phyloP scores from a whole-genome alignment of 805 yeast genomes.

The Yarrowia sp. region DNA sequence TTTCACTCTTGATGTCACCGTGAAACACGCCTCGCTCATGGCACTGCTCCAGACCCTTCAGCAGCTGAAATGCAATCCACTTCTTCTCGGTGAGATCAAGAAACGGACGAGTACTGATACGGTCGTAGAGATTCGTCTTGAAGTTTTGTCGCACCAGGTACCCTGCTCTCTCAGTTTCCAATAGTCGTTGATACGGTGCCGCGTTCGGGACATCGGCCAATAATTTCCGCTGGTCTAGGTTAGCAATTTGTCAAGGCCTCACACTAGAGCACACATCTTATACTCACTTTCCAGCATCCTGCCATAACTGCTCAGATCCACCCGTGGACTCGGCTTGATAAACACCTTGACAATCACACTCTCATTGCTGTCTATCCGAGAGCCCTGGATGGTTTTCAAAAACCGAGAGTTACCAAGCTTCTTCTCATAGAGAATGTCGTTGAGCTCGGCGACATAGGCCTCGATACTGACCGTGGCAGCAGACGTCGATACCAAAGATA shows the following conservation, averaged over 20 bases:
- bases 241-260: conserved; percentile 8
- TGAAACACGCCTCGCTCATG: conserved; percentile 67
- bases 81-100: conserved; percentile 73
- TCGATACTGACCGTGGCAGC: conserved; percentile 90
- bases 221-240: conserved; percentile 42
- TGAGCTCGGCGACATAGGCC: conserved; percentile 80
- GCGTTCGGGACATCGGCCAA: conserved; percentile 58
- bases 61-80: conserved; percentile 80
- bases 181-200: conserved; percentile 65
- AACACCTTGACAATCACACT: conserved; percentile 75
- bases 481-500: conserved; percentile 83
- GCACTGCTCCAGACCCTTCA: conserved; percentile 59
- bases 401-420: conserved; percentile 79
- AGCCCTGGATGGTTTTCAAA: conserved; percentile 78
- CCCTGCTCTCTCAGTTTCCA: conserved; percentile 90
- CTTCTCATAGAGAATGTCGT: conserved; percentile 69
- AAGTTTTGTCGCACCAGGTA: conserved; percentile 81
- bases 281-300: conserved; percentile 32
- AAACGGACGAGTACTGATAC: conserved; percentile 83
- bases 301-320: conserved; percentile 34
- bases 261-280: neutral
- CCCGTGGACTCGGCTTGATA: conserved; percentile 61
- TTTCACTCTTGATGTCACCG: conserved; percentile 92
- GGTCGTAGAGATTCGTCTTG: conserved; percentile 78
- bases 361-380: conserved; percentile 59